Evolutionary conservation across 2,329 filamentous ascomycete species (phyloP), one percentile per base, ranked within the genome.

Genomic region (Aspergillus quadricinctus): DNA sequence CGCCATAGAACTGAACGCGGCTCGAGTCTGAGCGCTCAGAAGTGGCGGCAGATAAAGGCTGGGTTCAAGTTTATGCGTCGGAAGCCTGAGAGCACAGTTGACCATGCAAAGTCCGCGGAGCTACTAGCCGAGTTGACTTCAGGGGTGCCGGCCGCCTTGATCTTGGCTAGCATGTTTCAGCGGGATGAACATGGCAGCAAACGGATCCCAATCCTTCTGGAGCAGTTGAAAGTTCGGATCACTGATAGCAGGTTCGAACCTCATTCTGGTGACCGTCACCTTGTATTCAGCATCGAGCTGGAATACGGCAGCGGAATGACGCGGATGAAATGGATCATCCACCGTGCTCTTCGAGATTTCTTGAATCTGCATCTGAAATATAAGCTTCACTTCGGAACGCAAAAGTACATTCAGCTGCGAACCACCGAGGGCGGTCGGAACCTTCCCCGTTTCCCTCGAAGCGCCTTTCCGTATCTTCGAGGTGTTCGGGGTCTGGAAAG

Each of bases 111-210:
- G 72, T 97, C 93, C 9, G 92, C 94, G 2, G 94, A 99, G 72
- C 80, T 99, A 49, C 93, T 99, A 84, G 94, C 94, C 1, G 94
- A 99, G 74, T 79, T 99, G 40, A 84, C 94, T 50, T 95, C 94
- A 46, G 94, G 92, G 53, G 91, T 92, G 1, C 94, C 94, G 3
- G 94, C 94, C 25, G 94, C 93, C 21, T 79, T 99, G 57, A 96
- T 99, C 74, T 79, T 99, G 52, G 94, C 94, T 7, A 97, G 92
- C 69, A 97, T 97, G 90, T 94, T 97, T 66, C 94, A 97, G 75
- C 84, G 94, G 56, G 94, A 99, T 66, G 94, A 99, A 74, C 90
- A 97, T 66, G 92, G 93, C 50, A 94, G 96, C 74, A 94, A 90
- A 75, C 87, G 92, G 57, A 96, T 99, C 56, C 94, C 94, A 0